Base-by-base conservation (phyloP, 2,329 filamentous ascomycete genomes). In the Penicillium sp. region DNA sequence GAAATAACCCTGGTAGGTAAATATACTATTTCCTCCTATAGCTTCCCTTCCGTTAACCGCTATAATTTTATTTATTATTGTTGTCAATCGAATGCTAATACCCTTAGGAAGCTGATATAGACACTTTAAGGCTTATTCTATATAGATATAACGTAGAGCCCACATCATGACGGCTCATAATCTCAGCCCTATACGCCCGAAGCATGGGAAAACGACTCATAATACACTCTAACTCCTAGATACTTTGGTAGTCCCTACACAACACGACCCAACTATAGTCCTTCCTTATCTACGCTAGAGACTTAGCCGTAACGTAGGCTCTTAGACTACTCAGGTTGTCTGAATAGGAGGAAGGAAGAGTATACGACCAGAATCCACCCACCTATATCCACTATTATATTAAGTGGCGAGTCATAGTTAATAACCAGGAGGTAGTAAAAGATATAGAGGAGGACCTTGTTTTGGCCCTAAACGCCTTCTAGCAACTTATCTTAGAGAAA, bases 201-300 rank as follows among this genome's bases (percentile, higher is more conserved):
- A 44, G 4, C 24, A 29, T 18, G 41, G 41, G 41, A 44, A 44
- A 21, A 15, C 23, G 27, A 32, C 41, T 44, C 26, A 23, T 23
- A 44, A 77, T 88, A 87, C 41, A 12, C 41, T 44, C 24, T 17
- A 29, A 29, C 23, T 41, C 49, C 42, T 27, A 29, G 43, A 6
- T 51, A 51, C 42, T 46, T 7, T 46, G 43, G 1, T 20, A 48
- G 39, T 21, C 45, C 45, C 5, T 48, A 52, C 21, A 23, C 30
- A 10, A 20, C 23, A 15, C 45, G 1, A 29, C 49, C 52, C 30
- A 37, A 18, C 36, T 33, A 15, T n/a, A 55, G 52, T 23, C 48
- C 24, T n/a, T 51, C 41, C n/a, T 44, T 13, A n/a, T 39, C 23
- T 27, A 17, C 41, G 26, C 8, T 46, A 42, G 34, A 55, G 27